These are phyloP conservation scores for Penicillium sp. DNA, from an alignment of 2,329 filamentous ascomycete species.

Conservation along the genomic window DNA sequence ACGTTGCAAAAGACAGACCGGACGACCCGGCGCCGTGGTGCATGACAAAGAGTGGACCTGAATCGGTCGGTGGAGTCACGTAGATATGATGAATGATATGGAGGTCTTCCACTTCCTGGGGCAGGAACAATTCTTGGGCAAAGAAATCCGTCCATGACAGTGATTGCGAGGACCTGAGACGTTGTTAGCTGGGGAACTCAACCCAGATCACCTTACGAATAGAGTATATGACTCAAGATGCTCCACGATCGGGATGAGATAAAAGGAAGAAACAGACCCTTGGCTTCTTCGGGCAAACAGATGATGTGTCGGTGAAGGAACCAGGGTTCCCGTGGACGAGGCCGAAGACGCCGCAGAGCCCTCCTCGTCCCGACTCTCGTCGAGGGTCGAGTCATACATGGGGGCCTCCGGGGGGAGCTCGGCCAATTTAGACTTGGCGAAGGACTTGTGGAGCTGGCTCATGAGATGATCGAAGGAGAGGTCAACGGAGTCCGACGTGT, in stretches of 20 bases:
- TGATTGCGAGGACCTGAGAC: constrained; percentile 49
- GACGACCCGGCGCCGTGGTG: constrained; percentile 95
- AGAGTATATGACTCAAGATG: not conserved
- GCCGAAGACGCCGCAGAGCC: constrained; percentile 78
- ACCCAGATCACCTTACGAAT: not conserved
- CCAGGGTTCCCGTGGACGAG: constrained; percentile 88
- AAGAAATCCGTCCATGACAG: constrained; percentile 90
- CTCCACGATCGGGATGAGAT: not conserved
- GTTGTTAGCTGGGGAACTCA: not conserved
- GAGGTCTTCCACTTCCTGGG: constrained; percentile 34
- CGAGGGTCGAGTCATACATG: constrained; percentile 40
- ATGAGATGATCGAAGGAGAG: constrained; percentile 46
- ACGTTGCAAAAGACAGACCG: constrained; percentile 83
- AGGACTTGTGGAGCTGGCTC: constrained; percentile 78
- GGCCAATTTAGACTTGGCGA: constrained; percentile 71
- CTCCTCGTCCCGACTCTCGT: constrained; percentile 49
- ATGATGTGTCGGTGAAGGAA: constrained; percentile 71
- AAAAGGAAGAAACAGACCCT: constrained; percentile 51
- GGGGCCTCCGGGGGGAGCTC: constrained; percentile 59
- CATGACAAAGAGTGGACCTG: constrained; percentile 81
- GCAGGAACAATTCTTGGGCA: constrained; percentile 76
- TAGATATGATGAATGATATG: constrained; percentile 77
- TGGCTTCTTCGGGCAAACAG: constrained; percentile 66
- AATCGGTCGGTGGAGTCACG: constrained; percentile 71
- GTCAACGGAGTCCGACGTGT: not conserved